Evolutionary conservation across 768 basidiomycete genomes (phyloP).

Genomic region (Termitomyces sp.): DNA sequence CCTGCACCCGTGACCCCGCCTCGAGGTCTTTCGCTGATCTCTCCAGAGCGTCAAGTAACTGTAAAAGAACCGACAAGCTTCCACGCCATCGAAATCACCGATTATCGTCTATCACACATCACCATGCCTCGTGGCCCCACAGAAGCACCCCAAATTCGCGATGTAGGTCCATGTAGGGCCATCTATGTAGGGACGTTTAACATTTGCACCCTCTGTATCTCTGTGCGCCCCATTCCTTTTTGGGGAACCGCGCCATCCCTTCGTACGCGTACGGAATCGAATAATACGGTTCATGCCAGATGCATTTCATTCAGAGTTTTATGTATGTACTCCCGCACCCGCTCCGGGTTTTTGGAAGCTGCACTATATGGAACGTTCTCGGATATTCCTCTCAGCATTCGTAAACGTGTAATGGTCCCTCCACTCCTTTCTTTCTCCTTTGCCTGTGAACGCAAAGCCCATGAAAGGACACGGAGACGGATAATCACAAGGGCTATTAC

Average conservation of each 20-base stretch:
- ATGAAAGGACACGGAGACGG: neutral
- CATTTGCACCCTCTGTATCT: neutral
- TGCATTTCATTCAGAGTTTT: neutral
- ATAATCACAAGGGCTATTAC: neutral
- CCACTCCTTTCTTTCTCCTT: neutral
- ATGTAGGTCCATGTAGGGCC: neutral
- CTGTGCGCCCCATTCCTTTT: neutral
- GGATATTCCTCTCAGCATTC: neutral
- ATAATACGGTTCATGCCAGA: neutral
- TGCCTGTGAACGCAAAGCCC: neutral
- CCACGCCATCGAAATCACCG: neutral
- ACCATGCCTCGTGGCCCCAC: constrained; percentile 1
- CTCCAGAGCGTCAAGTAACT: neutral
- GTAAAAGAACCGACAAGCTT: neutral
- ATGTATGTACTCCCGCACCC: neutral
- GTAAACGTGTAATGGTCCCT: neutral
- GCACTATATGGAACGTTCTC: neutral
- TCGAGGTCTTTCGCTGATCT: constrained; percentile 6
- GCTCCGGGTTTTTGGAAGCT: too few relatives aligned
- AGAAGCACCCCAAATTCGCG: neutral
- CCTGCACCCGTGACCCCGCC: constrained; percentile 1
- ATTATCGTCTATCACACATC: constrained; percentile 3
- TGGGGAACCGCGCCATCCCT: neutral
- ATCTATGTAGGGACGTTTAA: neutral
- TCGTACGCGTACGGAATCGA: too few relatives aligned